phyloP scores from a whole-genome alignment of 2,329 filamentous ascomycete genomes.

The Penicillium sumatraense region DNA sequence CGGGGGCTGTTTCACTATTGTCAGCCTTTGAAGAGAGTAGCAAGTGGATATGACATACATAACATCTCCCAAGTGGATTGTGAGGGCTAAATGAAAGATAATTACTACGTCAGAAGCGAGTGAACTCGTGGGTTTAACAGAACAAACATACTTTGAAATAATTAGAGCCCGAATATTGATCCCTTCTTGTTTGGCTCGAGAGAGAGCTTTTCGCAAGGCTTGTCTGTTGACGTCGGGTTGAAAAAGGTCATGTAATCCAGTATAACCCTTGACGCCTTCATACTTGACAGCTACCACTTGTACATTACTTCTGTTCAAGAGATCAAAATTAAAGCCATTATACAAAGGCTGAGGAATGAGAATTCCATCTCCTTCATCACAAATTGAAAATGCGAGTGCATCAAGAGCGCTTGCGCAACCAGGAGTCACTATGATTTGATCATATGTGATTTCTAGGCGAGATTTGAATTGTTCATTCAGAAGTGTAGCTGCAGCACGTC shows the following conservation, averaged over 20 bases:
- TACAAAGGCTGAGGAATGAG: slow-evolving; percentile 36
- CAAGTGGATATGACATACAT: slow-evolving; percentile 20
- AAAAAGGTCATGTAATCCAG: slow-evolving; percentile 3
- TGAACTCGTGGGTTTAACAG: too few relatives aligned
- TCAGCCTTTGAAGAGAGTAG: neutral
- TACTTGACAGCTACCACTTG: slow-evolving; percentile 10
- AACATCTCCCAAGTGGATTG: slow-evolving; percentile 39
- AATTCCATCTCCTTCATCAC: slow-evolving; percentile 33
- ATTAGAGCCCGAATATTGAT: slow-evolving; percentile 2
- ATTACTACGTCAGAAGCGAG: neutral
- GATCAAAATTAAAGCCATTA: slow-evolving; percentile 30
- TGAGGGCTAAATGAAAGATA: slow-evolving; percentile 29
- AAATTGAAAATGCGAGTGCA: slow-evolving; percentile 30
- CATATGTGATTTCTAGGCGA: slow-evolving; percentile 14
- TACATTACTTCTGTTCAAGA: slow-evolving; percentile 18
- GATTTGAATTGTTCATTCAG: slow-evolving; percentile 26
- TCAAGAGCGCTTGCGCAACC: slow-evolving; percentile 33
- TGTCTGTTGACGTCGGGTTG: neutral
- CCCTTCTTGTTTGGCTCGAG: neutral
- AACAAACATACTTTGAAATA: slow-evolving; percentile 1
- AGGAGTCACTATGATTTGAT: slow-evolving; percentile 30
- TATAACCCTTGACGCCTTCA: slow-evolving; percentile 6
- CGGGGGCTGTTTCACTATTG: neutral
- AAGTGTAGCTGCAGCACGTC: slow-evolving; percentile 25
- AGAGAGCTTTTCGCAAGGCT: slow-evolving; percentile 3